Evolutionary conservation across 140 eudicot genomes (phyloP).

Genomic region (Ambrosia hybrid): DNA sequence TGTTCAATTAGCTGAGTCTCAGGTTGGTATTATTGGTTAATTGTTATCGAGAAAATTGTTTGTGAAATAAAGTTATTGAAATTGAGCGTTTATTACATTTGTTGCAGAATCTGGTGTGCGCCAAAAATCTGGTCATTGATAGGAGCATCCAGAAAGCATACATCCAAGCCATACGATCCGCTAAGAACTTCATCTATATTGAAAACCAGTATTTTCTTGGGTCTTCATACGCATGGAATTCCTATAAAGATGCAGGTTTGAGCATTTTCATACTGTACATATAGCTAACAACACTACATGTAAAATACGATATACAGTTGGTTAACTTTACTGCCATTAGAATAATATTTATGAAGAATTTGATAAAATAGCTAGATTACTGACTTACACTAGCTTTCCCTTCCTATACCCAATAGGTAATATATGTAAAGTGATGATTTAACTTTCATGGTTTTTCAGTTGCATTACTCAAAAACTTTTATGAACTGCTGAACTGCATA

Average conservation of each 20-base stretch:
- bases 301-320: no score
- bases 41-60: neutral
- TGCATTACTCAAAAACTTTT: no score
- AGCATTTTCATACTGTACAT: constrained; percentile 6
- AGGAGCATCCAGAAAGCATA: constrained; percentile 66
- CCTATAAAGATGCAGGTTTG: constrained; percentile 62
- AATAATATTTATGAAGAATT: neutral
- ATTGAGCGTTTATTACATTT: neutral
- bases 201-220: constrained; percentile 71
- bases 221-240: constrained; percentile 57
- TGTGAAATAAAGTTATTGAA: constrained; percentile 7
- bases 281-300: no score
- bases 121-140: constrained; percentile 52
- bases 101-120: constrained; percentile 56
- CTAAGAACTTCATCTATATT: constrained; percentile 59
- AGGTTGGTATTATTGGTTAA: constrained; percentile 29
- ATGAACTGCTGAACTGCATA: neutral
- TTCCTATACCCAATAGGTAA: neutral
- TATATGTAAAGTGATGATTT: neutral
- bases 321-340: no score
- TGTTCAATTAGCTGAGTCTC: constrained; percentile 43
- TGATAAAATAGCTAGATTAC: no score
- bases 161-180: constrained; percentile 61
- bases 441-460: neutral
- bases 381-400: no score